Evolutionary conservation across 306 rosid genomes (phyloP), one percentile per base, ranked within the genome.

Genomic region (Cicer yamashitae): DNA sequence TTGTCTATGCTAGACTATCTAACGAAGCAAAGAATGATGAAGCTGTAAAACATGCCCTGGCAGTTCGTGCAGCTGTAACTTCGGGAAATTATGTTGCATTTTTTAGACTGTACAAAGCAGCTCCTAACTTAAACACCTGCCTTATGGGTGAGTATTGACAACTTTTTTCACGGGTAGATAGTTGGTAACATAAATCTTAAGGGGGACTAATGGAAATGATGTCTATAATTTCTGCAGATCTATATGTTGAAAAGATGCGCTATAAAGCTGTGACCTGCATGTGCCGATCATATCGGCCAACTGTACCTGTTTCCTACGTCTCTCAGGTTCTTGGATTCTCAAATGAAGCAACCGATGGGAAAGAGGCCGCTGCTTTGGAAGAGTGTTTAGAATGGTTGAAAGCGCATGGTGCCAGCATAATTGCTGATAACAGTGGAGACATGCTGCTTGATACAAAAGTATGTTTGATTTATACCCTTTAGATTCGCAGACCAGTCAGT

Each of bases 361-460:
- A 81, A 84, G 96, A 94, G 18, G 52, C 83, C 0, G 87, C 88
- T 40, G 93, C 88, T 47, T 64, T 90, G 70, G 98, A 88, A 47
- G 99, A 92, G 72, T 96, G 99, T 81, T 54, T 83, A 69, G 99
- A 96, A 57, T 96, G 99, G 99, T 87, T 96, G 82, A 96, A 96
- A 84, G 85, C 87, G 3, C 99, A 96, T 14, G 99, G 99, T 64
- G 98, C 98, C 66, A 79, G 78, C 77, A 67, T 88, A 61, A 43
- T 76, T 64, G 71, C 85, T 13, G 98, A 96, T 81, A 89, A 82
- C 80, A 84, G 73, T 2, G 91, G 92, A 62, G 97, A 96, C 63
- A 47, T 86, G 87, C 86, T 85, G 61, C 82, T 96, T 67, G 98
- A 96, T 74, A 53, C 97, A 2, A 96, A 92, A 84, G 99, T 96